A percentile compares a stretch with the other conserved stretches of the same genome.
These are phyloP conservation scores for Luffa acutangula DNA, from an alignment of 306 rosid genomes.

Conservation along the genomic window DNA sequence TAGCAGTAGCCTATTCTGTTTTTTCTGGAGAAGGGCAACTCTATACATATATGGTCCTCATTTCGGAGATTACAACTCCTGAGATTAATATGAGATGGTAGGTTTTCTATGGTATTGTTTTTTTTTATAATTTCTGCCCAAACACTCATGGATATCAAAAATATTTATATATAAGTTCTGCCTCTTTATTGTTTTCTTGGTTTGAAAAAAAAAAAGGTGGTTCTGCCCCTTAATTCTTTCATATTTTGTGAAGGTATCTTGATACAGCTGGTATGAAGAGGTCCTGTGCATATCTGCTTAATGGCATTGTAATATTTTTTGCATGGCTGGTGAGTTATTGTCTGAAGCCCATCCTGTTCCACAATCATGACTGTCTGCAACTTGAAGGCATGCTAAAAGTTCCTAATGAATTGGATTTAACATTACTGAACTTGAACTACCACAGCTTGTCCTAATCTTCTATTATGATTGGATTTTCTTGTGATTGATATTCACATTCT, in stretches of 20 bases:
- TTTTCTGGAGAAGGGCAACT: slow-evolving; percentile 45
- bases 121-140: neutral
- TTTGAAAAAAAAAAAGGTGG: neutral
- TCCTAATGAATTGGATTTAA: neutral
- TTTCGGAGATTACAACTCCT: slow-evolving; percentile 43
- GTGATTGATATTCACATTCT: neutral
- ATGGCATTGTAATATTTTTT: slow-evolving; percentile 37
- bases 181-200: neutral
- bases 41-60: slow-evolving; percentile 45
- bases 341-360: neutral
- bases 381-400: neutral
- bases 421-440: neutral
- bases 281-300: slow-evolving; percentile 33
- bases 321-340: slow-evolving; percentile 41
- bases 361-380: neutral
- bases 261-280: slow-evolving; percentile 46
- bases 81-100: slow-evolving; percentile 51
- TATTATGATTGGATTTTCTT: neutral
- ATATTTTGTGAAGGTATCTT: slow-evolving; percentile 31
- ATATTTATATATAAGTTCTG: neutral
- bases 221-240: slow-evolving; percentile 1
- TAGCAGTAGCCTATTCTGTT: slow-evolving; percentile 37
- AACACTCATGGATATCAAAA: no score
- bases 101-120: neutral
- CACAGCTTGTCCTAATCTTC: neutral